These are phyloP conservation scores for Scopulariopsis brevicaulis DNA, from an alignment of 2,329 filamentous ascomycete genomes.

Conservation along the genomic window DNA sequence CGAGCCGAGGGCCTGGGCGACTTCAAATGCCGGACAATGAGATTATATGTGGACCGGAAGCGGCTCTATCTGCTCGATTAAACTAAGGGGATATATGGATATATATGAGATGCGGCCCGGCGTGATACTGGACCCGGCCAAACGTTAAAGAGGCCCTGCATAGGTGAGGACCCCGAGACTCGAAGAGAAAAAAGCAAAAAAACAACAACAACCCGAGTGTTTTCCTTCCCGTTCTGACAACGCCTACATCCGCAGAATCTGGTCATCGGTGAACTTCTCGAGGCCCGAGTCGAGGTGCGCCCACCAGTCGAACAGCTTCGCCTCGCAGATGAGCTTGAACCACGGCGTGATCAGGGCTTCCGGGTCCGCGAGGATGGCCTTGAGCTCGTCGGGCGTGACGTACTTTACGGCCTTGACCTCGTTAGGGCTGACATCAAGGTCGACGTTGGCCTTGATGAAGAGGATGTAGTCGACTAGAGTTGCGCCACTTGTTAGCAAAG, in stretches of 20 bases:
- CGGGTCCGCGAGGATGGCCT: slow-evolving; percentile 73
- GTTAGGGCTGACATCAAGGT: slow-evolving; percentile 71
- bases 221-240: not conserved
- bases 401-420: slow-evolving; percentile 81
- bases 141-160: not conserved
- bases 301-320: slow-evolving; percentile 99
- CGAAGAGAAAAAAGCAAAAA: not conserved
- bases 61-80: not conserved
- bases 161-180: not conserved
- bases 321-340: slow-evolving; percentile 98
- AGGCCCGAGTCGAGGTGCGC: slow-evolving; percentile 68
- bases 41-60: not conserved
- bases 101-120: not conserved
- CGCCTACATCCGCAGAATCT: slow-evolving; percentile 70
- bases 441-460: slow-evolving; percentile 91
- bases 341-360: slow-evolving; percentile 85
- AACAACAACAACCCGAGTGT: not conserved
- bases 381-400: slow-evolving; percentile 71
- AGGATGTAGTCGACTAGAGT: slow-evolving; percentile 87
- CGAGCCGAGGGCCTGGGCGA: not conserved
- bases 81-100: not conserved
- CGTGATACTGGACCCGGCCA: not conserved
- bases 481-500: slow-evolving; percentile 8
- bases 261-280: slow-evolving; percentile 70
- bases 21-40: not conserved